Percentiles rank a stretch among this genome's conserved stretches.
Evolutionary conservation across 2,329 filamentous ascomycete species (phyloP).

Genomic region (Coniella vitis): DNA sequence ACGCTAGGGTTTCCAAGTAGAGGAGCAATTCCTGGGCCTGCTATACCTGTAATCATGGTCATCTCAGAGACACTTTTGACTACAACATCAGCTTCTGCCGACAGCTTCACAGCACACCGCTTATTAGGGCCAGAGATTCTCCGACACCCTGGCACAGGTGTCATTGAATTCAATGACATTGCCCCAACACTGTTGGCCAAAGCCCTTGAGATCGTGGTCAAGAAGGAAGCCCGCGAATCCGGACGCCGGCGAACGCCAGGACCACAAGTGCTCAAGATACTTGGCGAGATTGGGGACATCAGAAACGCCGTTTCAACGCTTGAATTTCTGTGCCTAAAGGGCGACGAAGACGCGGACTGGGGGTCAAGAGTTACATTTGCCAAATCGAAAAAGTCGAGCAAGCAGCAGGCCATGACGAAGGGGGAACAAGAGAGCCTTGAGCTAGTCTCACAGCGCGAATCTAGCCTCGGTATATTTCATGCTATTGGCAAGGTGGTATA

Average conservation of each 20-base stretch:
- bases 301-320: constrained; percentile 86
- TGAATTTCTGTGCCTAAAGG: constrained; percentile 84
- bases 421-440: constrained; percentile 75
- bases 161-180: constrained; percentile 90
- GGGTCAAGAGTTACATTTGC: constrained; percentile 65
- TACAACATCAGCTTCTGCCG: constrained; percentile 74
- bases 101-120: constrained; percentile 89
- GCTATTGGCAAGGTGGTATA: constrained; percentile 94
- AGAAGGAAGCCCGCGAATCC: constrained; percentile 78
- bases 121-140: constrained; percentile 81
- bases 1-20: constrained; percentile 42
- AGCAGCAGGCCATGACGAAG: constrained; percentile 57
- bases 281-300: constrained; percentile 86
- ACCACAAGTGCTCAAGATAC: constrained; percentile 65
- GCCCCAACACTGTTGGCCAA: constrained; percentile 80
- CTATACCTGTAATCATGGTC: constrained; percentile 76
- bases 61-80: constrained; percentile 87
- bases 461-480: constrained; percentile 89
- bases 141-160: constrained; percentile 67
- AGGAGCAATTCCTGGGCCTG: constrained; percentile 35
- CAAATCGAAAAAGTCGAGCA: constrained; percentile 57
- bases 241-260: constrained; percentile 70
- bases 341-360: constrained; percentile 68
- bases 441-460: constrained; percentile 78
- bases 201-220: constrained; percentile 72